phyloP scores from a whole-genome alignment of 768 basidiomycete genomes.

The Grammothele lineata region DNA sequence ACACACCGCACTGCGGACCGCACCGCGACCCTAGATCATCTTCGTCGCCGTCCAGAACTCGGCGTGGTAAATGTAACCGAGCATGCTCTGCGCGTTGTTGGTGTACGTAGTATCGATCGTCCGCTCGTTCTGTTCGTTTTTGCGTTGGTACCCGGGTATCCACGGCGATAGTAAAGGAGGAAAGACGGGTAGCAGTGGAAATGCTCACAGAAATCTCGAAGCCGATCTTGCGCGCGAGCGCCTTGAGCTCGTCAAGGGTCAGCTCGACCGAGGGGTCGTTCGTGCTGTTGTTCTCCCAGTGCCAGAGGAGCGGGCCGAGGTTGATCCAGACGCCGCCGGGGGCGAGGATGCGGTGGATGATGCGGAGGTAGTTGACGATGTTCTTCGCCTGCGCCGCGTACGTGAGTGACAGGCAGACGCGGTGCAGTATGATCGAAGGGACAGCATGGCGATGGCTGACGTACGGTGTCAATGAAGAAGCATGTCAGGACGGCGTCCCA shows the following conservation, averaged over 20 bases:
- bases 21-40: too few relatives aligned
- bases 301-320: conserved; percentile 92
- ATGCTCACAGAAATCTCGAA: conserved; percentile 73
- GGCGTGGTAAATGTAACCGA: conserved; percentile 80
- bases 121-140: conserved; percentile 60
- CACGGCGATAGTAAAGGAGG: background rate
- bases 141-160: background rate
- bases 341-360: conserved; percentile 77
- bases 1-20: too few relatives aligned
- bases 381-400: conserved; percentile 68
- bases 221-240: conserved; percentile 65
- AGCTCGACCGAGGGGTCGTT: conserved; percentile 85
- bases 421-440: too few relatives aligned
- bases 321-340: conserved; percentile 94
- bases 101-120: conserved; percentile 84
- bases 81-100: conserved; percentile 74
- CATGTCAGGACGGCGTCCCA: conserved; percentile 94
- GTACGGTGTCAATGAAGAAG: conserved; percentile 95
- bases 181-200: background rate
- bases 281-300: conserved; percentile 85
- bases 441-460: conserved; percentile 19
- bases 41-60: conserved; percentile 81
- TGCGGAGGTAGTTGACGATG: conserved; percentile 84
- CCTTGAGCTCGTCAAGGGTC: conserved; percentile 84
- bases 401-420: too few relatives aligned